These are phyloP conservation scores for Peronospora tabacina DNA, from an alignment of 352 stramenopile species.

Conservation along the genomic window DNA sequence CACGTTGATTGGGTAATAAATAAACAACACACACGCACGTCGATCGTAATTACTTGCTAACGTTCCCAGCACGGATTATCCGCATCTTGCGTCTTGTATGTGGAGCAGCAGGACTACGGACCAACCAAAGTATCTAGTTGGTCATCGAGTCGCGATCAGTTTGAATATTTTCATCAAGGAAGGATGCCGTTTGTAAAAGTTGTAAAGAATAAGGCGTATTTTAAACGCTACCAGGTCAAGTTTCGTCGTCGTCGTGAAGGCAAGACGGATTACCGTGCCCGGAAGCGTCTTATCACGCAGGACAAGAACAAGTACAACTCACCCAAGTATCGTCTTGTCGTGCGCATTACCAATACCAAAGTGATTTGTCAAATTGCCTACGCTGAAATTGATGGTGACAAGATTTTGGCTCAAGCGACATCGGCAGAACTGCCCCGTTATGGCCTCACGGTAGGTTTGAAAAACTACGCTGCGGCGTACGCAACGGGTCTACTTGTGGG, in stretches of 20 bases:
- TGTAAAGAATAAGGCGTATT: conserved; percentile 99
- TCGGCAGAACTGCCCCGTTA: conserved; percentile 97
- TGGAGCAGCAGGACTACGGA: background rate
- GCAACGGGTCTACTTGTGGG: conserved; percentile 93
- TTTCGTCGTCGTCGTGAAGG: conserved; percentile 96
- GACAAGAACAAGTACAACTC: conserved; percentile 99
- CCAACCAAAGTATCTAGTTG: conserved; percentile 22
- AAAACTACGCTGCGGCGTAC: conserved; percentile 99
- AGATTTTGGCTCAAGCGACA: conserved; percentile 90
- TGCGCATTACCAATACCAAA: conserved; percentile 94
- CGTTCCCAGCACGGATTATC: background rate
- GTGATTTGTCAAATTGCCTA: conserved; percentile 99
- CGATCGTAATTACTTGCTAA: no score
- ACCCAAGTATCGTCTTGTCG: conserved; percentile 96
- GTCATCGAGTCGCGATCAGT: no score
- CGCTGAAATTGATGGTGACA: conserved; percentile 97
- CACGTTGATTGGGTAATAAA: conserved; percentile 25
- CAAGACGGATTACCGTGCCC: conserved; percentile 99
- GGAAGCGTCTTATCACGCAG: conserved; percentile 97
- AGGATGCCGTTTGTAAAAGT: conserved; percentile 97
- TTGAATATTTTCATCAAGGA: conserved; percentile 61
- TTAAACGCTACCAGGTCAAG: conserved; percentile 99
- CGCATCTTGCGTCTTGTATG: conserved; percentile 20
- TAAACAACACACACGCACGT: conserved; percentile 16
- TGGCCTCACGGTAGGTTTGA: conserved; percentile 94